A percentile compares a stretch with the other conserved stretches of the same genome.
Conservation (phyloP, 1,139 yeast genomes). For the Kazachstania sp. region DNA sequence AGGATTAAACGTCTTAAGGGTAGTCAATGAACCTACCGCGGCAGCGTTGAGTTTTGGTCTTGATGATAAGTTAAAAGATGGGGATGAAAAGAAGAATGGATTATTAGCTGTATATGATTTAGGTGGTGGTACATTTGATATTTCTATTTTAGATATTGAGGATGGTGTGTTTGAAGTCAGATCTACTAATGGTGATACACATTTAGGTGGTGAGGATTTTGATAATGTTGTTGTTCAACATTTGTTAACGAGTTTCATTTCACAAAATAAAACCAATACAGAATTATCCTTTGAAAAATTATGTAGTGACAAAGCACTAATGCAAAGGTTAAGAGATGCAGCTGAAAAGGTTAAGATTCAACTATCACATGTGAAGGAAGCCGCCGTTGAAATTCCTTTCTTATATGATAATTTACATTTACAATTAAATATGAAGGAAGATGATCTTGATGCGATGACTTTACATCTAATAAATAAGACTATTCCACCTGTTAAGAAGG, state of each 20-base stretch:
- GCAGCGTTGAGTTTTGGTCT: slow-evolving; percentile 77
- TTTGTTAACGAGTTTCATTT: slow-evolving; percentile 41
- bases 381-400: slow-evolving; percentile 58
- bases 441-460: slow-evolving; percentile 56
- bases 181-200: slow-evolving; percentile 80
- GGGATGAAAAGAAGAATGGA: slow-evolving; percentile 33
- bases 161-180: slow-evolving; percentile 76
- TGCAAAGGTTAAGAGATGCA: slow-evolving; percentile 64
- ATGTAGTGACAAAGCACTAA: slow-evolving; percentile 20
- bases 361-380: slow-evolving; percentile 49
- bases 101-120: slow-evolving; percentile 69
- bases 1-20: slow-evolving; percentile 60
- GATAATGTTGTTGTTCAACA: slow-evolving; percentile 52
- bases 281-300: slow-evolving; percentile 9
- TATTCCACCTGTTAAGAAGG: slow-evolving; percentile 55
- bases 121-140: slow-evolving; percentile 82
- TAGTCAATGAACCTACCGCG: slow-evolving; percentile 74
- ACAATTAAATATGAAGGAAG: slow-evolving; percentile 46
- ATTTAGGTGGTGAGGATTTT: slow-evolving; percentile 77
- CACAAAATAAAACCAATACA: slow-evolving; percentile 23
- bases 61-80: slow-evolving; percentile 26
- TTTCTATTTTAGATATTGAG: slow-evolving; percentile 68
- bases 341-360: slow-evolving; percentile 68
- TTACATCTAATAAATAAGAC: slow-evolving; percentile 53
- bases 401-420: slow-evolving; percentile 45